Percentiles rank a stretch among this genome's conserved stretches.
phyloP scores from a whole-genome alignment of 805 yeast species.

The Schizosaccharomyces pombe region DNA sequence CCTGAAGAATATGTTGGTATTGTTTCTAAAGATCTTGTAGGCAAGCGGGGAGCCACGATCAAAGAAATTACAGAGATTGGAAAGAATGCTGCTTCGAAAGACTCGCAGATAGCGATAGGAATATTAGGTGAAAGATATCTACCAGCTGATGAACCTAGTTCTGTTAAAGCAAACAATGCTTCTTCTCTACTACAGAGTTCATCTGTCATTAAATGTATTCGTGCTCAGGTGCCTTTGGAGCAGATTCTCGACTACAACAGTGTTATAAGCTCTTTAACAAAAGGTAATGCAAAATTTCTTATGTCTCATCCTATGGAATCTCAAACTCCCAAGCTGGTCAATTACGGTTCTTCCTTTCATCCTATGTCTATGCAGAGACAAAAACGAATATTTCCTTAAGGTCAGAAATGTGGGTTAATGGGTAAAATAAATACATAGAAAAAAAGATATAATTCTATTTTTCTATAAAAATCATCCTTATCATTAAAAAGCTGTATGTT shows the following conservation, averaged over 20 bases:
- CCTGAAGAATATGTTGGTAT: slow-evolving; percentile 54
- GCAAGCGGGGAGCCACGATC: slow-evolving; percentile 54
- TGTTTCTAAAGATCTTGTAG: slow-evolving; percentile 64
- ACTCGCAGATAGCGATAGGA: background rate
- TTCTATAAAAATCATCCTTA: background rate
- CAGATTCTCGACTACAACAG: slow-evolving; percentile 80
- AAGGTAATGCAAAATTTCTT: slow-evolving; percentile 66
- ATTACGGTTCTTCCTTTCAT: background rate
- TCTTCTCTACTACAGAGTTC: slow-evolving; percentile 15
- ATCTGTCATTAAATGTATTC: slow-evolving; percentile 21
- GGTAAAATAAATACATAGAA: too few species aligned
- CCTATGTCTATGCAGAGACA: background rate
- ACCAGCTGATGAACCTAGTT: slow-evolving; percentile 24
- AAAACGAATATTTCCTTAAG: background rate
- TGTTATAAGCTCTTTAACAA: slow-evolving; percentile 56
- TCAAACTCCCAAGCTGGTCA: background rate
- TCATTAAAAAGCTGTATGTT: background rate
- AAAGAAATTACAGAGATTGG: slow-evolving; percentile 27
- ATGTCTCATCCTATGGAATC: background rate
- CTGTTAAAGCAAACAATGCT: slow-evolving; percentile 21
- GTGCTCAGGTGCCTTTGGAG: slow-evolving; percentile 64
- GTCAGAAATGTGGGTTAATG: background rate
- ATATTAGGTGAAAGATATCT: background rate
- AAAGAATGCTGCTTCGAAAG: background rate
- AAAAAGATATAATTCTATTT: background rate